Conservation (phyloP, 2,329 filamentous ascomycete species). For the Ophiostoma ulmi region DNA sequence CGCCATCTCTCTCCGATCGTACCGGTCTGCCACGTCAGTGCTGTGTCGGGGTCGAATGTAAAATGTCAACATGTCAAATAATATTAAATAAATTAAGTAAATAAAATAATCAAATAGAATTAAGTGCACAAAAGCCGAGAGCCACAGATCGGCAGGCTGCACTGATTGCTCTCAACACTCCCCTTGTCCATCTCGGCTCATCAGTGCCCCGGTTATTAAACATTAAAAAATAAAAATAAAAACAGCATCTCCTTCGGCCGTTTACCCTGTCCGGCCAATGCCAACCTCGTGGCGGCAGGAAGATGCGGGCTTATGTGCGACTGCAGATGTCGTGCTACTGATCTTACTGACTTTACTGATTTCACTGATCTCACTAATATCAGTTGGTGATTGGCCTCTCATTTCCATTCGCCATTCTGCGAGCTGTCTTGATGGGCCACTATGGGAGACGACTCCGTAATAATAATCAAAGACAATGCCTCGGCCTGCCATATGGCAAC, state of each 20-base stretch:
- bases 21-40: background rate
- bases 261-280: background rate
- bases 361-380: too few species aligned
- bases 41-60: background rate
- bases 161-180: background rate
- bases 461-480: background rate
- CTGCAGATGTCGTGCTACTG: too few species aligned
- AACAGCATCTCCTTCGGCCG: background rate
- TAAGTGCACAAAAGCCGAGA: background rate
- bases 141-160: slow-evolving; percentile 3
- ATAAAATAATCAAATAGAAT: background rate
- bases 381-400: too few species aligned
- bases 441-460: background rate
- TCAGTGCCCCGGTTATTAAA: background rate
- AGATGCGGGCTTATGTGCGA: too few species aligned
- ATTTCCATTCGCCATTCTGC: background rate
- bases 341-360: too few species aligned
- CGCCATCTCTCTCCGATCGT: background rate
- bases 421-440: background rate
- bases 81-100: background rate
- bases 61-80: background rate
- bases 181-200: background rate
- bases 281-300: too few species aligned
- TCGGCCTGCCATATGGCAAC: background rate
- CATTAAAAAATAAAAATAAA: background rate